Evolutionary conservation across 768 basidiomycete species (phyloP), one percentile per base, ranked within the genome.

Genomic region (Tricholoma matsutake): DNA sequence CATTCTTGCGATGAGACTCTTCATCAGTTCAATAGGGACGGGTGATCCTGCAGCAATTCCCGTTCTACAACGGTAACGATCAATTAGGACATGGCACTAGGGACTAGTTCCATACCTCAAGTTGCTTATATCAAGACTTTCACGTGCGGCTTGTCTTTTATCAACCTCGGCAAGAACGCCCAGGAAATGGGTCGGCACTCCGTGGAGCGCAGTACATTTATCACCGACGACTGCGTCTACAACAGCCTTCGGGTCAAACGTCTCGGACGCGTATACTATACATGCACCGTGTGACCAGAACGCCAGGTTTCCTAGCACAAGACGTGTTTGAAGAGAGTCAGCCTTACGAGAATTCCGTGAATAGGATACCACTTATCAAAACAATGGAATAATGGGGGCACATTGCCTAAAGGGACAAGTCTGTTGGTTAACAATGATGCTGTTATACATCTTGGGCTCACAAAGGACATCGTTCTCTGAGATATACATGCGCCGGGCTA

Each of bases 161-260:
- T 86, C 81, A 8, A 92, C 79, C 69, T 92, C 91, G 0, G 80
- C 71, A 25, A 93, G 74, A 1, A 93, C 83, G 5, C 87, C 91
- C 1, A 91, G 77, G 71, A 93, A 93, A 69, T 94, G 92, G 0
- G 92, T 94, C 0, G 92, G 92, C 5, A 94, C 92, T 6, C 92
- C 92, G 64, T 94, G 92, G 57, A 94, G 74, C 0, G 87, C 88
- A 0, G 91, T 92, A 56, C 91, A 93, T 60, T 75, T 78, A 64
- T 93, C 91, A 16, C 78, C 77, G 6, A 80, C 71, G n/a, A 93
- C 71, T 0, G 91, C 82, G 57, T 91, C 86, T 8, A 94, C 86
- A 54, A 91, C 86, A 1, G 85, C 78, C 32, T 73, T 71, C 0
- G 92, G 85, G 64, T 89, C 75, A 68, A 81, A 93, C 2, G 78